These are phyloP conservation scores for Hirsutella rhossiliensis DNA, from an alignment of 2,329 filamentous ascomycete species.

Conservation along the genomic window DNA sequence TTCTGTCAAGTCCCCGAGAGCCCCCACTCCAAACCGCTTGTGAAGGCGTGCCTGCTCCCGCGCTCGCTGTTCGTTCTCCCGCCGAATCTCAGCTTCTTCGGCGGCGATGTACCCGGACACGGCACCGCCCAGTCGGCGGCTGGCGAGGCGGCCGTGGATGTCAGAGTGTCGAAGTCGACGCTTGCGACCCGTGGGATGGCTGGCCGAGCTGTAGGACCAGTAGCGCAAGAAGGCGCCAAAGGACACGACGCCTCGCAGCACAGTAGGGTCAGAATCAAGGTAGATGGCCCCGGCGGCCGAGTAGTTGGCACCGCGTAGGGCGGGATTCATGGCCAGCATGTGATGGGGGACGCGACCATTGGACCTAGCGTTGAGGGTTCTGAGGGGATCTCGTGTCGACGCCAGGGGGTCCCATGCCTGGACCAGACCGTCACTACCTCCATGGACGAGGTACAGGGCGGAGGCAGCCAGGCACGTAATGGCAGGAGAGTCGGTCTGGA, in stretches of 20 bases:
- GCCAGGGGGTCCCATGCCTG: slow-evolving; percentile 95
- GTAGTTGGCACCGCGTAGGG: slow-evolving; percentile 59
- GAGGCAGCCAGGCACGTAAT: slow-evolving; percentile 75
- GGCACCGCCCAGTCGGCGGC: slow-evolving; percentile 49
- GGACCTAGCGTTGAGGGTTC: slow-evolving; percentile 78
- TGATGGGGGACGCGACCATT: slow-evolving; percentile 73
- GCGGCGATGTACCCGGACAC: slow-evolving; percentile 74
- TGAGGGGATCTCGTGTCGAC: slow-evolving; percentile 64
- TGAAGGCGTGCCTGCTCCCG: slow-evolving; percentile 61
- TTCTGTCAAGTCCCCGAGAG: slow-evolving; percentile 51
- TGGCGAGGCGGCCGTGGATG: slow-evolving; percentile 35
- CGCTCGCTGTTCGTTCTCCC: slow-evolving; percentile 53
- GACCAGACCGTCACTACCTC: slow-evolving; percentile 87
- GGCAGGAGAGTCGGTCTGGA: slow-evolving; percentile 82
- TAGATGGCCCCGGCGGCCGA: slow-evolving; percentile 74
- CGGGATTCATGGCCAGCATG: slow-evolving; percentile 38
- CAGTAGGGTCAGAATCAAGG: slow-evolving; percentile 77
- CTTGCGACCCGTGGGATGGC: slow-evolving; percentile 64
- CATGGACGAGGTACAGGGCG: slow-evolving; percentile 80
- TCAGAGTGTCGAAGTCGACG: slow-evolving; percentile 63
- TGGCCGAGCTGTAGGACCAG: slow-evolving; percentile 85
- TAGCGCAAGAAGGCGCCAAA: slow-evolving; percentile 81
- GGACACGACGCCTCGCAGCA: slow-evolving; percentile 75
- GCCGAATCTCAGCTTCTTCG: slow-evolving; percentile 70
- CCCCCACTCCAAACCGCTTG: slow-evolving; percentile 71